Evolutionary conservation across 2,329 filamentous ascomycete genomes (phyloP).

Genomic region (Gnomoniopsis smithogilvyi): DNA sequence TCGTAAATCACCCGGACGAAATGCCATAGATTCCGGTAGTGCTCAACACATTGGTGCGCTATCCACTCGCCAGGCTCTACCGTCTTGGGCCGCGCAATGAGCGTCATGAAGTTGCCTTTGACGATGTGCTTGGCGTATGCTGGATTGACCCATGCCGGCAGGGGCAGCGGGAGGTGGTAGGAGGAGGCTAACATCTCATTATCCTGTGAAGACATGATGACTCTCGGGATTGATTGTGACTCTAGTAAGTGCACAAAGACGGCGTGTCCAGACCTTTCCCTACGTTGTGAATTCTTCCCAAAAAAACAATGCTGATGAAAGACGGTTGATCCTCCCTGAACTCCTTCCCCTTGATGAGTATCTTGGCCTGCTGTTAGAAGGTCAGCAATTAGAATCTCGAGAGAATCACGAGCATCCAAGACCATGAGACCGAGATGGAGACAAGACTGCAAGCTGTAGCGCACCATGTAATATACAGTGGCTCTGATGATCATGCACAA

Average conservation of each 20-base stretch:
- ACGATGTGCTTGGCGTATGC: slow-evolving; percentile 73
- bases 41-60: slow-evolving; percentile 83
- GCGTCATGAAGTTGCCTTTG: slow-evolving; percentile 86
- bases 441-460: background rate
- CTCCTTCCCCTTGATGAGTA: background rate
- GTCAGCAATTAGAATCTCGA: background rate
- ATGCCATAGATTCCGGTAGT: slow-evolving; percentile 75
- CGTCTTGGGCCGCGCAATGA: slow-evolving; percentile 79
- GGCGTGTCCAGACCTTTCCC: background rate
- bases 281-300: background rate
- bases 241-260: background rate
- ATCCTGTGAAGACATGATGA: slow-evolving; percentile 27
- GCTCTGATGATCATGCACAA: no score
- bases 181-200: slow-evolving; percentile 25
- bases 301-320: background rate
- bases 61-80: slow-evolving; percentile 86
- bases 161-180: slow-evolving; percentile 32
- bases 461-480: no score
- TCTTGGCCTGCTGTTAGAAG: background rate
- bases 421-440: background rate
- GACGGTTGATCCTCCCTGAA: background rate
- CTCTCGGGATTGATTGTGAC: background rate
- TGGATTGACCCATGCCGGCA: slow-evolving; percentile 64
- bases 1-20: slow-evolving; percentile 79
- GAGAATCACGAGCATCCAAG: background rate